phyloP scores from a whole-genome alignment of 108 stramenopile genomes.

The Cyclotella distinguenda region DNA sequence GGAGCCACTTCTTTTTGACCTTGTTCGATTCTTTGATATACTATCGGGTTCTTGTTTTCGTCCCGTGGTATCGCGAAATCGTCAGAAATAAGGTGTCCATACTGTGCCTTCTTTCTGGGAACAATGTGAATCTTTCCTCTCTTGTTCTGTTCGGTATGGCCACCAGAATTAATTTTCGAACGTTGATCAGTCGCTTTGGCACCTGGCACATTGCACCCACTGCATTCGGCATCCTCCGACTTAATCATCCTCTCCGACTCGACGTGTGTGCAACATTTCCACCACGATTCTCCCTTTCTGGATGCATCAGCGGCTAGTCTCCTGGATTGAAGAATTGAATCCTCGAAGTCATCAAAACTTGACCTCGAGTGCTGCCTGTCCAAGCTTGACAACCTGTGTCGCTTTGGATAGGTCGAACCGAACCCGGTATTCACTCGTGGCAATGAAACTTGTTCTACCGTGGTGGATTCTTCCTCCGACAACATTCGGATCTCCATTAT shows the following conservation, averaged over 20 bases:
- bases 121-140: slow-evolving; percentile 6
- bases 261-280: slow-evolving; percentile 2
- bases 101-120: slow-evolving; percentile 4
- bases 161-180: no score
- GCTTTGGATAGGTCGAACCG: no score
- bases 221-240: neutral
- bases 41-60: slow-evolving; percentile 12
- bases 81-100: slow-evolving; percentile 6
- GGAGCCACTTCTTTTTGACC: slow-evolving; percentile 7
- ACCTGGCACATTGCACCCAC: no score
- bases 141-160: neutral
- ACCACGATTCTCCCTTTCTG: slow-evolving; percentile 10
- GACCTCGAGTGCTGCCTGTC: no score
- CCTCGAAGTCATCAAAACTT: no score
- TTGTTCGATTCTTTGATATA: neutral
- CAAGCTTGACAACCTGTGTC: no score
- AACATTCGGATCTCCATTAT: no score
- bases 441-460: no score
- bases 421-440: no score
- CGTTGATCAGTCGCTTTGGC: neutral
- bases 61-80: slow-evolving; percentile 2
- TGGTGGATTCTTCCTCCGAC: no score
- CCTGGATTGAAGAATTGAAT: slow-evolving; percentile 1
- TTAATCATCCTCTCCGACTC: neutral
- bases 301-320: slow-evolving; percentile 2